phyloP scores from a whole-genome alignment of 371 early-diverging fungal genomes.

The Rhizopus delemar region DNA sequence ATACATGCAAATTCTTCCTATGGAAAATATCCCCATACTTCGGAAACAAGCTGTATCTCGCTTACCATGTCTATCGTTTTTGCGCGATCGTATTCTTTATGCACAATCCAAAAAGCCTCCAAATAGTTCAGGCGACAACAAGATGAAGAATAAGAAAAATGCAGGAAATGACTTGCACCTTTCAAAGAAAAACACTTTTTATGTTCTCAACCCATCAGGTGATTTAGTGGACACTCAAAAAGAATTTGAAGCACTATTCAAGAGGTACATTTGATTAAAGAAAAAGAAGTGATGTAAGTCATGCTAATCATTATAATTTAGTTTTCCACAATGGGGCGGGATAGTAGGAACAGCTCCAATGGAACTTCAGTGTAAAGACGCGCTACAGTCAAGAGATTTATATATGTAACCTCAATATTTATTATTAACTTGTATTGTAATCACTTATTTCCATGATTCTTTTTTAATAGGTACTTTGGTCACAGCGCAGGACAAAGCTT shows the following conservation, averaged over 20 bases:
- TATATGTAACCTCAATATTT: conserved; percentile 69
- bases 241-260: conserved; percentile 65
- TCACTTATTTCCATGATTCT: neutral
- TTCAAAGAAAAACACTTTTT: conserved; percentile 62
- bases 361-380: conserved; percentile 63
- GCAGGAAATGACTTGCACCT: conserved; percentile 41
- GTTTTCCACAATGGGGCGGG: conserved; percentile 68
- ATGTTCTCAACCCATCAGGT: conserved; percentile 87
- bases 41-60: conserved; percentile 75
- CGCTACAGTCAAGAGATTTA: conserved; percentile 61
- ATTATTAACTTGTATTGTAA: neutral
- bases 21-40: conserved; percentile 81
- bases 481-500: conserved; percentile 96
- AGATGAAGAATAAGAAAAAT: conserved; percentile 6
- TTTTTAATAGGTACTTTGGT: conserved; percentile 84
- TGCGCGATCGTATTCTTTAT: conserved; percentile 66
- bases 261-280: conserved; percentile 32
- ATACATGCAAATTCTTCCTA: conserved; percentile 77
- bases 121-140: neutral
- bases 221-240: conserved; percentile 84
- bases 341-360: conserved; percentile 68
- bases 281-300: neutral
- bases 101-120: conserved; percentile 13
- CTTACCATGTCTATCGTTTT: conserved; percentile 74
- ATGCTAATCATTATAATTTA: neutral